Evolutionary conservation across 139 green algal species (phyloP), one percentile per base, ranked within the genome.

Genomic region (Parachlorella kessleri): DNA sequence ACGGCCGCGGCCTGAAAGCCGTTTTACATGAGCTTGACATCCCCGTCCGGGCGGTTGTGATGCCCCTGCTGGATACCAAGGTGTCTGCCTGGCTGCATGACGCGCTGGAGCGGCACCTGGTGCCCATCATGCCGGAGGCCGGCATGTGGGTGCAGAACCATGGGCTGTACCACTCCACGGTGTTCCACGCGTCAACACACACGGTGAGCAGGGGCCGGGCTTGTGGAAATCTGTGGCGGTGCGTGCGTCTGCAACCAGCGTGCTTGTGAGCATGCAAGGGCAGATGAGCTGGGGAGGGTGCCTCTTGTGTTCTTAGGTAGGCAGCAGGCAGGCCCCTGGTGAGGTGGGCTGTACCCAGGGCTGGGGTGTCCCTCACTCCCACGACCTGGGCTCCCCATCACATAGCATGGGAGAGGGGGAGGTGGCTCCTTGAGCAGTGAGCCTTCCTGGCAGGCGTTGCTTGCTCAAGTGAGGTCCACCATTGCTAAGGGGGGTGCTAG

Each of bases 131-230:
- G 41, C 40, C 81, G 0, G 68, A 74, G 30, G 81, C 74, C 33
- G 82, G 71, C 35, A 37, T 92, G 1, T 95, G 91, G 91, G 65
- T 86, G 82, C 91, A 95, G 83, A 82, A 94, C 77, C 28, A 42
- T 18, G 2, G 35, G 3, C 38, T 92, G 23, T 90, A 88, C 66
- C 91, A 95, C 77, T 82, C 87, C 63, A 94, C 90, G 3, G 54
- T 95, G 2, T 93, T 79, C 80, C 90, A 94, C 36, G 90, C 90
- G 1, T 91, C 88, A 1, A 85, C 81, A 23, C 90, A 95, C 24
- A 32, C n/a, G 80, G 89, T 93, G 75, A 65, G 81, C 30, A 36
- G 66, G 1, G 66, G 3, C 4, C 36, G 66, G 7, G 35, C 63
- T 30, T 38, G 63, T 4, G 23, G n/a, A n/a, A n/a, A n/a, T n/a